Conservation (phyloP, 805 yeast genomes). For the Barnettozyma pratensis region DNA sequence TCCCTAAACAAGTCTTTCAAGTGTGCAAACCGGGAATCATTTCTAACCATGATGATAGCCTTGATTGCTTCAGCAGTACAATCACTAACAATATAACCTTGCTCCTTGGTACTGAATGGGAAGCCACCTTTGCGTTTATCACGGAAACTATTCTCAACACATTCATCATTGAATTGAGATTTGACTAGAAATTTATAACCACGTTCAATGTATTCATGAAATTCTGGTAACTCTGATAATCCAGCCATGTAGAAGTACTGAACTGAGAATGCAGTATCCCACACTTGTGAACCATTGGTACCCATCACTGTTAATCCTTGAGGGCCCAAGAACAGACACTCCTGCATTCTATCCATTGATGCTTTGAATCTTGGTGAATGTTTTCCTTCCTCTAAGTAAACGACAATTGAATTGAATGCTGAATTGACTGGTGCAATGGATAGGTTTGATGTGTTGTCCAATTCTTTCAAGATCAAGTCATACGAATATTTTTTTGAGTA, state of each 20-base stretch:
- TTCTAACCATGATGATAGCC: constrained; percentile 87
- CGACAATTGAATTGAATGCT: constrained; percentile 74
- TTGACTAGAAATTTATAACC: constrained; percentile 70
- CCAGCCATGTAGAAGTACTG: constrained; percentile 83
- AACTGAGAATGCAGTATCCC: constrained; percentile 92
- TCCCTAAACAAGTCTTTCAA: constrained; percentile 48
- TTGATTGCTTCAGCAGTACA: constrained; percentile 95
- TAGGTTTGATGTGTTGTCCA: constrained; percentile 69
- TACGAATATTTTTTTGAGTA: constrained; percentile 48
- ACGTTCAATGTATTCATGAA: constrained; percentile 53
- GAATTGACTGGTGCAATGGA: constrained; percentile 93
- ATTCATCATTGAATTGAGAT: constrained; percentile 81
- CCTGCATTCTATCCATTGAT: constrained; percentile 58
- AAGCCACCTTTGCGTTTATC: constrained; percentile 86
- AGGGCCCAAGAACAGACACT: constrained; percentile 77
- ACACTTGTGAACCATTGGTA: constrained; percentile 94
- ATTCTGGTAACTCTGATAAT: constrained; percentile 63
- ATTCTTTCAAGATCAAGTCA: constrained; percentile 66
- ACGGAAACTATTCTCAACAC: constrained; percentile 72
- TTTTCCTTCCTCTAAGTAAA: constrained; percentile 64
- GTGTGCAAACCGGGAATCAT: constrained; percentile 46
- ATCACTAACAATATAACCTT: constrained; percentile 95
- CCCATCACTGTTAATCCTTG: constrained; percentile 94
- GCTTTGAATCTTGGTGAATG: constrained; percentile 55
- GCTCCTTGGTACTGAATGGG: constrained; percentile 94